These are phyloP conservation scores for Hylodesmum podocarpum DNA, from an alignment of 306 rosid species.

Conservation along the genomic window DNA sequence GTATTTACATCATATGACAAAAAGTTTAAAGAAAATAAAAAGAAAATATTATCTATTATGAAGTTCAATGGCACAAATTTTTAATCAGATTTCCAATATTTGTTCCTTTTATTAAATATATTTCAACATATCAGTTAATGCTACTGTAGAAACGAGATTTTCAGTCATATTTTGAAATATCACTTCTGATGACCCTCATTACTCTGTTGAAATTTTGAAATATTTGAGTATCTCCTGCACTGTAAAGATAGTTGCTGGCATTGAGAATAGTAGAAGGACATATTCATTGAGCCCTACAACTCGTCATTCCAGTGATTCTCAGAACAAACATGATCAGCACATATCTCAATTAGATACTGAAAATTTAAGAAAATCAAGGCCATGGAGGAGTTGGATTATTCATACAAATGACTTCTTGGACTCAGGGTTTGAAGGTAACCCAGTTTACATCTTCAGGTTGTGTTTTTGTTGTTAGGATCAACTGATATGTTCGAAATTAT, in stretches of 20 bases:
- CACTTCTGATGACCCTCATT: constrained; percentile 30
- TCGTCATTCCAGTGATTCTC: constrained; percentile 29
- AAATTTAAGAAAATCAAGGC: constrained; percentile 38
- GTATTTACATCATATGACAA: too few species aligned
- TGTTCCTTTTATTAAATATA: background rate
- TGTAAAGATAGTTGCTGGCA: constrained; percentile 59
- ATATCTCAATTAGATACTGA: constrained; percentile 38
- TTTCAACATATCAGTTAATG: constrained; percentile 16
- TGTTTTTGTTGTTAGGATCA: constrained; percentile 9
- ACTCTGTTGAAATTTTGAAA: constrained; percentile 32
- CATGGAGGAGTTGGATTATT: constrained; percentile 72
- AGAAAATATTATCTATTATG: too few species aligned
- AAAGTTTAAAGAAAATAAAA: too few species aligned
- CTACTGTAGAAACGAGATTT: constrained; percentile 20
- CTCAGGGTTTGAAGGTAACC: constrained; percentile 63
- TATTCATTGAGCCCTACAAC: constrained; percentile 40
- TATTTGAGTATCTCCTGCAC: constrained; percentile 44
- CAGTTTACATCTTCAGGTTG: background rate
- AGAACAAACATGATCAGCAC: constrained; percentile 37
- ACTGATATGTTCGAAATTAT: constrained; percentile 33
- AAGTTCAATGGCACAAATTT: too few species aligned
- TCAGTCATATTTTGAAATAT: constrained; percentile 31
- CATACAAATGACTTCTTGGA: constrained; percentile 56
- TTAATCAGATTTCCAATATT: constrained; percentile 1
- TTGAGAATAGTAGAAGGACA: constrained; percentile 37